Evolutionary conservation across 1,139 yeast genomes (phyloP), one percentile per base, ranked within the genome.

Genomic region (Zygosaccharomyces sapae): DNA sequence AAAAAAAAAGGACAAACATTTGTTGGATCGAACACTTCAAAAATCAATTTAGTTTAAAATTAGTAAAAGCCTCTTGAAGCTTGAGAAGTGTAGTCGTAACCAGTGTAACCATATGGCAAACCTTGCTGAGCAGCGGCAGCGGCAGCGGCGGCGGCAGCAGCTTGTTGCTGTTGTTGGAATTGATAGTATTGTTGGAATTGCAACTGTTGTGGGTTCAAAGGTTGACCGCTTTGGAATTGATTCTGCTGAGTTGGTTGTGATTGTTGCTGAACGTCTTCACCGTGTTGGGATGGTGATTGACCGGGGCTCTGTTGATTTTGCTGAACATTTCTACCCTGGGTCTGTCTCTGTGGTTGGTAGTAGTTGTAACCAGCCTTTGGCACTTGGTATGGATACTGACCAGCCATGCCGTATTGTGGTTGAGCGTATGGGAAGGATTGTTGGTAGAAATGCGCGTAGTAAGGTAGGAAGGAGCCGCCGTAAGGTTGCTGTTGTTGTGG

Each of bases 121-220:
- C 61, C 61, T 45, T 59, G 63, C 40, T 58, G 63, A 42, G 57
- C 58, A 37, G 59, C 57, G 20, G 56, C 56, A 33, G 56, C 59
- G 19, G 57, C 58, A 25, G 57, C 56, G 4, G 46, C 53, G 22
- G 58, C 55, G 30, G 55, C 53, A 41, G 58, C 53, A 46, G 59
- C 48, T 46, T 54, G 61, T 33, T 59, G 58, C 39, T 58, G 60
- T 43, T 57, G 59, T 44, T 55, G 65, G 47, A 57, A 58, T 48
- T 63, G 67, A 39, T 63, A 63, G 51, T 64, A 62, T 52, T 64
- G 68, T 47, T 63, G 68, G 46, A 56, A 58, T 43, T 63, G 65
- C 24, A 58, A 55, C 47, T 62, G 64, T 45, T 62, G 66, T 41
- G 61, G 62, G 30, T 55, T 59, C 55, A 51, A 42, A 49, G 46